Percentiles rank a stretch among this genome's conserved stretches.
Conservation (phyloP, 371 early-diverging fungal genomes). For the Mortierella sp. region DNA sequence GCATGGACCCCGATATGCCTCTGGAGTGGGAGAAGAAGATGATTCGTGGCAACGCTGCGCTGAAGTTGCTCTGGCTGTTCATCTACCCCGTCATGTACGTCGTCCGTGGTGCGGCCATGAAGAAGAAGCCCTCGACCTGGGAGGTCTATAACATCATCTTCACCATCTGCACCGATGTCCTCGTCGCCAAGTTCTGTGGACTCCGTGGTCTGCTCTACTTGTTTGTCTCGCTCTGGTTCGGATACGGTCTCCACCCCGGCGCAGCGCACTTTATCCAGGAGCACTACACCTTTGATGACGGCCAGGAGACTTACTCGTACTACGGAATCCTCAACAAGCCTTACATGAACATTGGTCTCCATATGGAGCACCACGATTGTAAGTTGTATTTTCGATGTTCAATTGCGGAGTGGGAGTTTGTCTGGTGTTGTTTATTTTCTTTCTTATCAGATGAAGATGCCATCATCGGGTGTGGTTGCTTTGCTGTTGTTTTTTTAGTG, state of each 20-base stretch:
- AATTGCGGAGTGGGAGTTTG: conserved; percentile 5
- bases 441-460: conserved; percentile 13
- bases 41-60: conserved; percentile 80
- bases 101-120: conserved; percentile 86
- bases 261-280: conserved; percentile 98
- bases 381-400: conserved; percentile 33
- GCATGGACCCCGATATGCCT: conserved; percentile 97
- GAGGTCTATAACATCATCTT: conserved; percentile 86
- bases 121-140: conserved; percentile 82
- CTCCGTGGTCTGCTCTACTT: conserved; percentile 81
- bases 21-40: conserved; percentile 87
- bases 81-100: conserved; percentile 95
- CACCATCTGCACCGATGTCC: conserved; percentile 70
- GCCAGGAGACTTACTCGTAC: conserved; percentile 98
- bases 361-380: conserved; percentile 99
- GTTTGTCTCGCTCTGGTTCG: conserved; percentile 85
- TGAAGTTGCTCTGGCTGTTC: conserved; percentile 86
- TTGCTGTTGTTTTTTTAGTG: background rate
- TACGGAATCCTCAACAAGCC: conserved; percentile 91
- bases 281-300: conserved; percentile 96
- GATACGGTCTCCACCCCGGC: conserved; percentile 94
- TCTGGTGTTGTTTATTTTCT: background rate
- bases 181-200: conserved; percentile 76
- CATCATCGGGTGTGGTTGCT: background rate
- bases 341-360: conserved; percentile 92